Evolutionary conservation across 176 grass and related monocot genomes (phyloP).

Genomic region (Aegilops umbellulata): DNA sequence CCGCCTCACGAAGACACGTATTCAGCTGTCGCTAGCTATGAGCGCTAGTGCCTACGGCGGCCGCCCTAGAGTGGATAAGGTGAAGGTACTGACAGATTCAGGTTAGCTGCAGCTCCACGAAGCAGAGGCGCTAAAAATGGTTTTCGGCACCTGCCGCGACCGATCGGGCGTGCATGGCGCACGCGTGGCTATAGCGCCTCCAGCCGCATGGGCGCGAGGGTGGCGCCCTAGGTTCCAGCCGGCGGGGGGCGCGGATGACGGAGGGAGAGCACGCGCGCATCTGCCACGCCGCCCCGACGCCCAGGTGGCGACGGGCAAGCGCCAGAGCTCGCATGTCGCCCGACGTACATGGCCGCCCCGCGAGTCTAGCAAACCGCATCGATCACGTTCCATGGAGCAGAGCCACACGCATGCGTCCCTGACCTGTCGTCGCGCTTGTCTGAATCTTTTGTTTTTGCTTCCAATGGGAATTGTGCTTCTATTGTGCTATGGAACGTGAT

Average conservation of each 20-base stretch:
- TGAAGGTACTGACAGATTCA: background rate
- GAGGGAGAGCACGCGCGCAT: background rate
- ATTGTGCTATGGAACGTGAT: background rate
- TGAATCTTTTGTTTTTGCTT: background rate
- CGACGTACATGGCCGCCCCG: background rate
- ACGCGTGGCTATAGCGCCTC: background rate
- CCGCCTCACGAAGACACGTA: background rate
- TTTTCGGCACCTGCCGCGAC: background rate
- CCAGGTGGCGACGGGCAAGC: background rate
- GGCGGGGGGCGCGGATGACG: background rate
- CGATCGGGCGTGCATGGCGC: background rate
- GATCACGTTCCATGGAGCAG: background rate
- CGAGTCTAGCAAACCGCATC: background rate
- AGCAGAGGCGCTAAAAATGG: background rate
- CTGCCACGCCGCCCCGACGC: background rate
- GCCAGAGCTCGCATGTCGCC: background rate
- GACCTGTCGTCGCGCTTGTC: background rate
- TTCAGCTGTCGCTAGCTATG: background rate
- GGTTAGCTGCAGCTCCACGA: background rate
- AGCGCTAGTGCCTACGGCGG: background rate
- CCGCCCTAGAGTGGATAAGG: background rate
- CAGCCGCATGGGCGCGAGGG: background rate
- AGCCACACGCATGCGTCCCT: background rate
- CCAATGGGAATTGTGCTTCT: background rate
- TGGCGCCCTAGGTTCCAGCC: background rate